Evolutionary conservation across 163 green algal species (phyloP).

Genomic region (Dunaliella salina): DNA sequence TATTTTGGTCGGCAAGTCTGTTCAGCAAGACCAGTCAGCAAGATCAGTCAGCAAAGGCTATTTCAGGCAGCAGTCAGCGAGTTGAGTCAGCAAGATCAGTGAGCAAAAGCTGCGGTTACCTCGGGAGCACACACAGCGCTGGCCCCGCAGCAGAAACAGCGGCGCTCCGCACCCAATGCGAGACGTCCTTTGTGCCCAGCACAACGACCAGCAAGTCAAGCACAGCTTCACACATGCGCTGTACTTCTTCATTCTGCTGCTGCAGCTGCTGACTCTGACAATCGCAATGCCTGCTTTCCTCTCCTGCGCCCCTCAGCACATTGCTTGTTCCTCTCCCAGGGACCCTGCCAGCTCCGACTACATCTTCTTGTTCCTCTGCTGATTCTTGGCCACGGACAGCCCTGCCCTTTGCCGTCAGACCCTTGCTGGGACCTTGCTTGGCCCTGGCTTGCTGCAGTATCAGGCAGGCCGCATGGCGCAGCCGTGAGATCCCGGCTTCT

Average conservation of each 20-base stretch:
- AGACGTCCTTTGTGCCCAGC: neutral
- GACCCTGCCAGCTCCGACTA: no score
- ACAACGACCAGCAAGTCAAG: neutral
- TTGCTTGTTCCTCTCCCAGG: no score
- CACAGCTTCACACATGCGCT: neutral
- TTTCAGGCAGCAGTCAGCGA: no score
- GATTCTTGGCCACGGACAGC: neutral
- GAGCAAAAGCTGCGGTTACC: no score
- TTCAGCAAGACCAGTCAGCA: no score
- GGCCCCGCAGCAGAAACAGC: neutral
- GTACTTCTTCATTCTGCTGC: neutral
- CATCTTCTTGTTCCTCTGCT: neutral
- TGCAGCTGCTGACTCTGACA: neutral
- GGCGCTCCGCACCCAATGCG: neutral
- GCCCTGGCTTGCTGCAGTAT: neutral
- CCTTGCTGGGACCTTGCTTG: neutral
- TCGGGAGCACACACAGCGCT: neutral
- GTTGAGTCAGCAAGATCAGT: no score
- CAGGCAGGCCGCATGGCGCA: neutral
- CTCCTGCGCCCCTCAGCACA: no score
- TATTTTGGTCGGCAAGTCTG: no score
- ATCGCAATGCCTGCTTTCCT: no score
- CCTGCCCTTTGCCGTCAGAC: neutral
- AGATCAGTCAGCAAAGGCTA: no score
- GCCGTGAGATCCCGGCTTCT: no score